Conservation (phyloP, 371 early-diverging fungal species). For the Actinomucor elegans region DNA sequence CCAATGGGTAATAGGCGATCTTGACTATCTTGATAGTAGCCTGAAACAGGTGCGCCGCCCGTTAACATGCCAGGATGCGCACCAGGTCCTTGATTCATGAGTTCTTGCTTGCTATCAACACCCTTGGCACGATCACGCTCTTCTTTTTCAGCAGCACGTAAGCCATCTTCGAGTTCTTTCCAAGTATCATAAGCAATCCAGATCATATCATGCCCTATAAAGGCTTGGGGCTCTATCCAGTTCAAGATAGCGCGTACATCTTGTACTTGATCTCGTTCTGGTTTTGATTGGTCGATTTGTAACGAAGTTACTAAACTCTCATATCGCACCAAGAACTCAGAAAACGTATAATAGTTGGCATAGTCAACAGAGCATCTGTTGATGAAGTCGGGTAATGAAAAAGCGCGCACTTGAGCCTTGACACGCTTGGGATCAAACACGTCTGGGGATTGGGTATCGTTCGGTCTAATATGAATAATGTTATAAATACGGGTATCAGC, state of each 20-base stretch:
- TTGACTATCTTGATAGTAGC: conserved; percentile 37
- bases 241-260: conserved; percentile 47
- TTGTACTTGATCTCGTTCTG: conserved; percentile 41
- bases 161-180: conserved; percentile 77
- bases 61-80: conserved; percentile 2
- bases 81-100: background rate
- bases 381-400: conserved; percentile 64
- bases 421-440: conserved; percentile 57
- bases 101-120: conserved; percentile 21
- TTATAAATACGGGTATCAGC: conserved; percentile 86
- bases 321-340: conserved; percentile 68
- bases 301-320: conserved; percentile 34
- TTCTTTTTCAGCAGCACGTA: conserved; percentile 74
- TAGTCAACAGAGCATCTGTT: conserved; percentile 53
- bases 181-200: conserved; percentile 74
- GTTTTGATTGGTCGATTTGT: conserved; percentile 38
- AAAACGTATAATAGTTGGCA: conserved; percentile 62
- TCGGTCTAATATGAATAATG: conserved; percentile 80
- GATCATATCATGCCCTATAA: conserved; percentile 62
- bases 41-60: background rate
- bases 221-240: conserved; percentile 40
- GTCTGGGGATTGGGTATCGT: conserved; percentile 64
- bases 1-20: conserved; percentile 29
- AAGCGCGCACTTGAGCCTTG: conserved; percentile 65
- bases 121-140: conserved; percentile 55